Percentiles rank a stretch among this genome's conserved stretches.
phyloP scores from a whole-genome alignment of 768 basidiomycete genomes.

The Boletales sp. region DNA sequence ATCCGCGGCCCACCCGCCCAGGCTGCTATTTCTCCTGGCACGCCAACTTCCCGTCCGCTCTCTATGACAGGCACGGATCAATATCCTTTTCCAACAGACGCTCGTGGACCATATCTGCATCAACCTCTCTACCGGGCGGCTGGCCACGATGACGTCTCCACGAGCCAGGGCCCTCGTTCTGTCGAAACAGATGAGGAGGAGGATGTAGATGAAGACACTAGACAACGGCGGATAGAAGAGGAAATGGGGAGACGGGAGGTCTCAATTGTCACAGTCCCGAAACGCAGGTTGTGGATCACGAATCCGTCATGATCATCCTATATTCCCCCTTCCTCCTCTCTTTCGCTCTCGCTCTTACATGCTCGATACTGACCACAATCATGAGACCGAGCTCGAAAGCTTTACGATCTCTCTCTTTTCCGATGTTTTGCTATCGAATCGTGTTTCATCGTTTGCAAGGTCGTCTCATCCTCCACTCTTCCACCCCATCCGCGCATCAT shows the following conservation, averaged over 20 bases:
- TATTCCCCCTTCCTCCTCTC: neutral
- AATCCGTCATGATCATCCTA: slow-evolving; percentile 49
- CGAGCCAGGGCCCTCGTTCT: slow-evolving; percentile 42
- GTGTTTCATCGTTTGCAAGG: slow-evolving; percentile 13
- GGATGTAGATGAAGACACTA: slow-evolving; percentile 69
- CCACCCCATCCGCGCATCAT: slow-evolving; percentile 15
- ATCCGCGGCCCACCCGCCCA: slow-evolving; percentile 35
- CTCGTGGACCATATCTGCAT: slow-evolving; percentile 61
- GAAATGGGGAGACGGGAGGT: slow-evolving; percentile 82
- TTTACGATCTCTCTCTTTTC: slow-evolving; percentile 4
- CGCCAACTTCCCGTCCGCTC: slow-evolving; percentile 38
- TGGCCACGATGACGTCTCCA: slow-evolving; percentile 40
- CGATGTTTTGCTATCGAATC: slow-evolving; percentile 12
- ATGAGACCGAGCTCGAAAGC: slow-evolving; percentile 7
- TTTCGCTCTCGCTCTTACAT: slow-evolving; percentile 11
- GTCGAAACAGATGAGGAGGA: slow-evolving; percentile 60
- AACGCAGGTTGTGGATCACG: slow-evolving; percentile 68
- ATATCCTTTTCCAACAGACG: slow-evolving; percentile 43
- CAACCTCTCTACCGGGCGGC: slow-evolving; percentile 57
- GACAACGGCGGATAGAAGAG: slow-evolving; percentile 73
- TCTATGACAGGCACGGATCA: slow-evolving; percentile 39
- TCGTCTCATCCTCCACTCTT: neutral
- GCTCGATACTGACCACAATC: slow-evolving; percentile 22
- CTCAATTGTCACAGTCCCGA: slow-evolving; percentile 75
- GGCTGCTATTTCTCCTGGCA: slow-evolving; percentile 32